These are phyloP conservation scores for Sarocladium brachiariae DNA, from an alignment of 2,329 filamentous ascomycete species.

Conservation along the genomic window DNA sequence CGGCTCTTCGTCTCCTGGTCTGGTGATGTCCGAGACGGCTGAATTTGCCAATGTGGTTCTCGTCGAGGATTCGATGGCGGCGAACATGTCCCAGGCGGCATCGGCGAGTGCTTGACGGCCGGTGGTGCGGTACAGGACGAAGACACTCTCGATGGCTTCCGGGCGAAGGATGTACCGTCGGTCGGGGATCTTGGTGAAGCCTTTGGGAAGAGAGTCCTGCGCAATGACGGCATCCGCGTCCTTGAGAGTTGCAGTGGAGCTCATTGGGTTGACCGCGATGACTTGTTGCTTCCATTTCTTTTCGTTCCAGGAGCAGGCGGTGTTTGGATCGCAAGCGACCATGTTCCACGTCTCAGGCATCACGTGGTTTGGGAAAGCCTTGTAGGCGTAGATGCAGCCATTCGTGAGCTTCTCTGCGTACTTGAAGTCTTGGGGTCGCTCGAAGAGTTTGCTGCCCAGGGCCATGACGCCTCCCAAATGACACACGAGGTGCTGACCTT, in stretches of 20 bases:
- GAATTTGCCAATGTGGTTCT: constrained; percentile 41
- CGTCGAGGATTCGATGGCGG: constrained; percentile 37
- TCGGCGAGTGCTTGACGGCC: constrained; percentile 40
- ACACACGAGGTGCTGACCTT: constrained; percentile 38
- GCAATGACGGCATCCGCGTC: constrained; percentile 6
- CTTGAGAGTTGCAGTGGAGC: constrained; percentile 11
- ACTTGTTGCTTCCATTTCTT: constrained; percentile 48
- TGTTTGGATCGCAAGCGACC: constrained; percentile 31
- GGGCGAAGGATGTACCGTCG: constrained; percentile 59
- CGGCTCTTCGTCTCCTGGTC: background rate
- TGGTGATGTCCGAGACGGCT: constrained; percentile 36
- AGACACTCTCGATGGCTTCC: constrained; percentile 41
- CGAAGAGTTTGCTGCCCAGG: constrained; percentile 38
- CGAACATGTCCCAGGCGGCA: constrained; percentile 47
- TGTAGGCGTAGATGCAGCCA: constrained; percentile 46
- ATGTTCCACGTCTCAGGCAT: constrained; percentile 43
- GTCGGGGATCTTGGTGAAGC: constrained; percentile 34
- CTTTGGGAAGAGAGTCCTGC: constrained; percentile 34
- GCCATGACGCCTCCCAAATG: constrained; percentile 46
- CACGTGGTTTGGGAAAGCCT: constrained; percentile 39
- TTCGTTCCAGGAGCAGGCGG: constrained; percentile 34
- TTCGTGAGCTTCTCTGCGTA: constrained; percentile 38
- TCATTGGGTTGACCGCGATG: background rate
- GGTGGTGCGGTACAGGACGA: constrained; percentile 43
- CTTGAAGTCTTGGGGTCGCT: constrained; percentile 33